Percentiles rank a stretch among this genome's conserved stretches.
These are phyloP conservation scores for Auriscalpium microsporum DNA, from an alignment of 768 basidiomycete genomes.

Conservation along the genomic window DNA sequence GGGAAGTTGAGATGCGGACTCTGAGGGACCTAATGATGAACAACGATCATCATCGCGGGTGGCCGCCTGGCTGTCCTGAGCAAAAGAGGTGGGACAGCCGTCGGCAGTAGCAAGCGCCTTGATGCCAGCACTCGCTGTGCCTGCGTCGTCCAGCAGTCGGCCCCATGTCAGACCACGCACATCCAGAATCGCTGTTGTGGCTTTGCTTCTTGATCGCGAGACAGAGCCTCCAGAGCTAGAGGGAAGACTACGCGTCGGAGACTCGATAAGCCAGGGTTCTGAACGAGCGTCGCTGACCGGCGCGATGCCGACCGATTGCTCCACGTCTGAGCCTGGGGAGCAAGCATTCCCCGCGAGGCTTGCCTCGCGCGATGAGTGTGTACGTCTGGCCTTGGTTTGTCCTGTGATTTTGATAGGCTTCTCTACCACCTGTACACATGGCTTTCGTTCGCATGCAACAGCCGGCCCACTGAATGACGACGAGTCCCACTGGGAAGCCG, in stretches of 20 bases:
- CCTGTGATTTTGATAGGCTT: constrained; percentile 2
- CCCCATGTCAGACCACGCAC: constrained; percentile 24
- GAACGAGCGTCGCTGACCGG: constrained; percentile 21
- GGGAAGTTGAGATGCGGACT: constrained; percentile 46
- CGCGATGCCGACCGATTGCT: too few species aligned
- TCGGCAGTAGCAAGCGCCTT: too few species aligned
- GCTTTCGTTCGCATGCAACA: too few species aligned
- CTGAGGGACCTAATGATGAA: constrained; percentile 36
- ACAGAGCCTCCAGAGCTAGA: constrained; percentile 9
- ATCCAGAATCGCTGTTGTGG: constrained; percentile 30
- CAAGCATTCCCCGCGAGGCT: too few species aligned
- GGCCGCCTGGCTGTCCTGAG: not conserved
- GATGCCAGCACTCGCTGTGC: too few species aligned
- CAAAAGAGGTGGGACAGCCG: too few species aligned
- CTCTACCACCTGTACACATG: not conserved
- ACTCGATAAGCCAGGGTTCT: constrained; percentile 50
- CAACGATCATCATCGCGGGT: not conserved
- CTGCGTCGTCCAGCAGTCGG: not conserved
- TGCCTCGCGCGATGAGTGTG: too few species aligned
- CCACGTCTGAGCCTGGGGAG: too few species aligned
- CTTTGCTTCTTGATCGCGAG: not conserved
- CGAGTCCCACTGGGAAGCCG: too few species aligned
- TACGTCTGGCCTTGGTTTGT: not conserved
- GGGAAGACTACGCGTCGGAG: constrained; percentile 17
- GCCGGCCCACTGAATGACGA: too few species aligned